phyloP scores from a whole-genome alignment of 2,329 filamentous ascomycete genomes.

The Aspergillus sp. region DNA sequence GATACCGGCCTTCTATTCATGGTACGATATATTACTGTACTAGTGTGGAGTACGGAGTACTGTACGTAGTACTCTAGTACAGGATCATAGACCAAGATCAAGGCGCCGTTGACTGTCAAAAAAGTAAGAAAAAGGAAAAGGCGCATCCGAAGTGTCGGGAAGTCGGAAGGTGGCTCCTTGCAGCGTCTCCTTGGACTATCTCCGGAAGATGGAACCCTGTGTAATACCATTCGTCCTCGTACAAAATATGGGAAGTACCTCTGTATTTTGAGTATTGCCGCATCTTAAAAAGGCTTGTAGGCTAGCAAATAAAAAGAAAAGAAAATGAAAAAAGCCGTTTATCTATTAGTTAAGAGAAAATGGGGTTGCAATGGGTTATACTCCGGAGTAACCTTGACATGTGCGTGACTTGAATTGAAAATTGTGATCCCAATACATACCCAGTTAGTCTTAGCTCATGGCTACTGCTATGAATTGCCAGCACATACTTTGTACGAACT shows the following conservation, averaged over 20 bases:
- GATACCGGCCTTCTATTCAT: neutral
- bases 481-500: too few relatives aligned
- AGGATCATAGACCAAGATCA: neutral
- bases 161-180: neutral
- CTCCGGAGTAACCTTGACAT: too few relatives aligned
- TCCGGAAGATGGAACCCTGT: neutral
- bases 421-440: too few relatives aligned
- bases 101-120: neutral
- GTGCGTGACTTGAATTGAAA: too few relatives aligned
- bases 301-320: too few relatives aligned
- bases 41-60: neutral
- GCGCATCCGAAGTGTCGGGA: neutral
- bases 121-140: neutral
- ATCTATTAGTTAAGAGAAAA: too few relatives aligned
- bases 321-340: too few relatives aligned
- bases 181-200: neutral
- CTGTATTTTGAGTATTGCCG: too few relatives aligned
- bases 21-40: neutral
- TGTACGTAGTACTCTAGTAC: neutral
- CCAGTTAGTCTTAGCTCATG: too few relatives aligned
- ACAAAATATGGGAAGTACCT: neutral
- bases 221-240: neutral
- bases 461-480: too few relatives aligned
- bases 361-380: too few relatives aligned
- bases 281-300: too few relatives aligned